Evolutionary conservation across 2,329 filamentous ascomycete genomes (phyloP), one percentile per base, ranked within the genome.

Genomic region (Exophiala sp.): DNA sequence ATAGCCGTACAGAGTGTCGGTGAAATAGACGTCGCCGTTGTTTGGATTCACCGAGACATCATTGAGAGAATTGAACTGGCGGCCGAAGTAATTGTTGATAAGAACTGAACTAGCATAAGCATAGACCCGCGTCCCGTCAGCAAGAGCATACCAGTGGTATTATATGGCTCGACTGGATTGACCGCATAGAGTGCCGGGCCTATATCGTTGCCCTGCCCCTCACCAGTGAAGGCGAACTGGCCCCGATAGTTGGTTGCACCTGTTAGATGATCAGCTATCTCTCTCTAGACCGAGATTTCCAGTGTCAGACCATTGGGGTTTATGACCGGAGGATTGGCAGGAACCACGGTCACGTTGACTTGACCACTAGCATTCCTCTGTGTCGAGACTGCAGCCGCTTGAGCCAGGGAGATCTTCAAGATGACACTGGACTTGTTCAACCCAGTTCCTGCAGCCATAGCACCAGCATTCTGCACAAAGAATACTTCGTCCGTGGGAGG

Each of bases 71-170:
- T 61, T 62, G 53, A 64, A 65, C 20, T 65, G 73, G 2, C 81
- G 75, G 14, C 82, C 81, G 46, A 81, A 81, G 64, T 73, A 86
- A 65, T 80, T 82, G 60, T 82, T 82, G 12, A 86, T 53, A 10
- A 86, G 68, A 0, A 76, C 75, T 73, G 4, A 16, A 2, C 11
- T 29, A 16, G 32, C 5, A 9, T 52, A 20, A 46, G 41, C 21
- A 11, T 20, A 35, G 3, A 29, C 3, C 18, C 10, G 10, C 20
- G 29, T 9, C 21, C 16, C 21, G 18, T 5, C 21, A 32, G n/a
- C 8, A 12, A 24, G 21, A 45, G 58, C 65, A 64, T 56, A 78
- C 75, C 63, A 3, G 76, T 77, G 0, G 75, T 76, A 60, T 80
- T 81, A 63, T 79, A 79, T 0, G 78, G 78, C 12, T 70, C 68